Conservation (phyloP, 192 early-diverging fungal species). For the Podila clonocystis region DNA sequence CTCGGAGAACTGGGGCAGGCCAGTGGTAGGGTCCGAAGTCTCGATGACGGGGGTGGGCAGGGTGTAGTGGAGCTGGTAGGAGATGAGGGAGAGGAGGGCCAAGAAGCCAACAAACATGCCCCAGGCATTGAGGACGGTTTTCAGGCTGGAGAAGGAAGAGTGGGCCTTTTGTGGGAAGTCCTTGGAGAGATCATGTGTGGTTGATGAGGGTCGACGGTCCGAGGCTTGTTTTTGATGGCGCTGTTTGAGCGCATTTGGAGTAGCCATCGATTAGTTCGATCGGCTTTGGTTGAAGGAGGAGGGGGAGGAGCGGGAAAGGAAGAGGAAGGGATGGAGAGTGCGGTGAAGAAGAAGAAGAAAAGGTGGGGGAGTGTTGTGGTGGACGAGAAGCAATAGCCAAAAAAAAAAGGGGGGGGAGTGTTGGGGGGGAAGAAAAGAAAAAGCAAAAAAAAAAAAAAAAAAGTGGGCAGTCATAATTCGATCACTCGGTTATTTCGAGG, state of each 20-base stretch:
- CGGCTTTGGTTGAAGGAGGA: background rate
- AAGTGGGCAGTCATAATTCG: no score
- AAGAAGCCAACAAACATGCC: constrained; percentile 27
- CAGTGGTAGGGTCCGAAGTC: constrained; percentile 27
- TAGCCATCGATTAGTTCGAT: constrained; percentile 10
- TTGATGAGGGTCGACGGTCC: background rate
- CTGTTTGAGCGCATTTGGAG: constrained; percentile 36
- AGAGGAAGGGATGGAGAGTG: background rate
- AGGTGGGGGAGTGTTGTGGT: background rate
- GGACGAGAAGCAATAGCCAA: background rate
- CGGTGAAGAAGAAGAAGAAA: background rate
- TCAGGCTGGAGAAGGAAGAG: constrained; percentile 24
- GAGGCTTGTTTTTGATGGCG: constrained; percentile 19
- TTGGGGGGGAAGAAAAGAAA: background rate
- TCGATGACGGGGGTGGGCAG: constrained; percentile 36
- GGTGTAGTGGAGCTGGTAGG: constrained; percentile 26
- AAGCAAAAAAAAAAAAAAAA: background rate
- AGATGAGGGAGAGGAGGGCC: constrained; percentile 11
- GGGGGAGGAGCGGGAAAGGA: background rate
- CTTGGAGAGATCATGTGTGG: background rate
- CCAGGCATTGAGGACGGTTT: constrained; percentile 32
- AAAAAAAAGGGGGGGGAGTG: background rate
- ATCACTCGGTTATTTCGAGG: background rate
- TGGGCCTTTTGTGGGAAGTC: constrained; percentile 23
- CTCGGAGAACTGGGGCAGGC: constrained; percentile 63